Conservation (phyloP, 164 flowering plant species). For the Berberis thunbergii region DNA sequence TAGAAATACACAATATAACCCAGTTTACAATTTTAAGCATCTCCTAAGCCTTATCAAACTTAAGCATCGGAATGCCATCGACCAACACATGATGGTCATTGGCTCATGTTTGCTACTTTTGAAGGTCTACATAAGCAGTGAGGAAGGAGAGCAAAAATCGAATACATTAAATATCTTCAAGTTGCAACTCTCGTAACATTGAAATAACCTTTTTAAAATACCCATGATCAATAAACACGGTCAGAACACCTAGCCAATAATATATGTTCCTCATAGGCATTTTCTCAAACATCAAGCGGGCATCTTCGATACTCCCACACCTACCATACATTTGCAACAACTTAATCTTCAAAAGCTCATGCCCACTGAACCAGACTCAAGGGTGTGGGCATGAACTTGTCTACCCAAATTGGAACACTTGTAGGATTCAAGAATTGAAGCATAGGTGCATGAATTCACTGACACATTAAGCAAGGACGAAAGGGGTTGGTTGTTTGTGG, state of each 20-base stretch:
- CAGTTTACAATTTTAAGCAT: no score
- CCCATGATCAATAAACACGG: slow-evolving; percentile 31
- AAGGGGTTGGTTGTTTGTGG: no score
- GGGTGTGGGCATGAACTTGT: slow-evolving; percentile 47
- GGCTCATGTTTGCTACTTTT: no score
- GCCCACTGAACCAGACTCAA: slow-evolving; percentile 49
- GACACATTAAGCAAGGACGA: slow-evolving; percentile 14
- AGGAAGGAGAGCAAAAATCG: no score
- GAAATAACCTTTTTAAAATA: slow-evolving; percentile 30
- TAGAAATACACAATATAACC: no score
- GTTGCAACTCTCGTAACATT: slow-evolving; percentile 23
- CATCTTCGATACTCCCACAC: slow-evolving; percentile 1
- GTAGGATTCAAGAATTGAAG: slow-evolving; percentile 47
- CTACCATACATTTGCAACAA: no score
- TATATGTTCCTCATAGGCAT: slow-evolving; percentile 52
- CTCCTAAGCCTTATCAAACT: no score
- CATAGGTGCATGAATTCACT: slow-evolving; percentile 33
- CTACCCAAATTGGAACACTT: slow-evolving; percentile 26
- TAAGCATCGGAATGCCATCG: no score
- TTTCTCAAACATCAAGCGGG: slow-evolving; percentile 38
- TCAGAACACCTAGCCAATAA: slow-evolving; percentile 50
- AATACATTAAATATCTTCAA: slow-evolving; percentile 18
- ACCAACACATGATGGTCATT: no score
- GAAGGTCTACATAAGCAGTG: no score
- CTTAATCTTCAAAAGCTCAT: slow-evolving; percentile 26